These are phyloP conservation scores for Mallotus repandus DNA, from an alignment of 441 rosid species.

Conservation along the genomic window DNA sequence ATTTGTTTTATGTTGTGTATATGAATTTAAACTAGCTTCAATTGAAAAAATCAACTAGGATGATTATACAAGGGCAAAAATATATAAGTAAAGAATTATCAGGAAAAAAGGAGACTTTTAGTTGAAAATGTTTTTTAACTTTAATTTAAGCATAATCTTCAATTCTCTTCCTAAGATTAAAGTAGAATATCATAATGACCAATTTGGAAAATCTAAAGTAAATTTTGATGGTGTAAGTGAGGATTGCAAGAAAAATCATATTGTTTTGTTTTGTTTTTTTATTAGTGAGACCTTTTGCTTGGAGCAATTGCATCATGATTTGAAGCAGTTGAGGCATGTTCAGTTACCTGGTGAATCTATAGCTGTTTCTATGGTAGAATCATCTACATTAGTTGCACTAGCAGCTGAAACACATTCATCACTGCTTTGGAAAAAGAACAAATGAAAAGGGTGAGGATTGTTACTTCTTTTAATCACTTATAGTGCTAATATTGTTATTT, in stretches of 20 bases:
- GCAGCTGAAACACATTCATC: constrained; percentile 43
- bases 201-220: constrained; percentile 63
- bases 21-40: constrained; percentile 83
- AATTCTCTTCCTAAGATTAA: constrained; percentile 66
- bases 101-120: too few relatives aligned
- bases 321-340: constrained; percentile 56
- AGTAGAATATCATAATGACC: constrained; percentile 77
- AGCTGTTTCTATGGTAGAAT: constrained; percentile 25
- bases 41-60: constrained; percentile 74
- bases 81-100: too few relatives aligned
- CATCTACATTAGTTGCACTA: constrained; percentile 33
- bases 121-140: too few relatives aligned
- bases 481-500: too few relatives aligned
- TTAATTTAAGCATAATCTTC: too few relatives aligned
- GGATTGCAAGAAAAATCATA: constrained; percentile 76
- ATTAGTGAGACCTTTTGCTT: constrained; percentile 65
- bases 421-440: too few relatives aligned
- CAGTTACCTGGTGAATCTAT: constrained; percentile 67
- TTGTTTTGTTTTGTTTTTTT: constrained; percentile 65
- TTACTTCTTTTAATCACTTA: too few relatives aligned
- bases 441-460: too few relatives aligned
- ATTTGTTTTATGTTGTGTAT: constrained; percentile 26
- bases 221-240: constrained; percentile 72
- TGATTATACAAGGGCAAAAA: constrained; percentile 60
- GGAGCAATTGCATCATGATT: constrained; percentile 72